Percentiles rank a stretch among this genome's conserved stretches.
Conservation (phyloP, 2,329 filamentous ascomycete genomes). For the Aspergillus terreus region DNA sequence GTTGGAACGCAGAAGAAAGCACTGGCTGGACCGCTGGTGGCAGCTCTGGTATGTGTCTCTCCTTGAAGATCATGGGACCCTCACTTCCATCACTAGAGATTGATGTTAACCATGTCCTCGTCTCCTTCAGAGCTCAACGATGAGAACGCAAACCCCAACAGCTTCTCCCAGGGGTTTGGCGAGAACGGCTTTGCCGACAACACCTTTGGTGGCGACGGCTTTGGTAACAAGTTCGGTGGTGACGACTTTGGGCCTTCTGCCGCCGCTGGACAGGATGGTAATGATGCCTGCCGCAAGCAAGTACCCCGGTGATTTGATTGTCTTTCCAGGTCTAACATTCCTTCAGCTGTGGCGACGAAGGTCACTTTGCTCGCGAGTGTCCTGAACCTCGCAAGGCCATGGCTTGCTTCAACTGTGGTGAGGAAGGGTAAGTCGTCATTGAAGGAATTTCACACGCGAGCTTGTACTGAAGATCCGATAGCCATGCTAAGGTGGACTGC, state of each 20-base stretch:
- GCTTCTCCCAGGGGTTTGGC: slow-evolving; percentile 4
- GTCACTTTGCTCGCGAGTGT: slow-evolving; percentile 42
- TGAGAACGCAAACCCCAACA: background rate
- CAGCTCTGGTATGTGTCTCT: background rate
- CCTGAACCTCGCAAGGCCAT: slow-evolving; percentile 38
- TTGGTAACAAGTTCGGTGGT: slow-evolving; percentile 5
- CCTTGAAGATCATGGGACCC: background rate
- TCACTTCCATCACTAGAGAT: too few species aligned
- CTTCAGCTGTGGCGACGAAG: slow-evolving; percentile 32
- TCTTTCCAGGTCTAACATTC: slow-evolving; percentile 7
- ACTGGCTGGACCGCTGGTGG: background rate
- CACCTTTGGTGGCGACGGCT: slow-evolving; percentile 6
- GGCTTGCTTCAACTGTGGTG: slow-evolving; percentile 41
- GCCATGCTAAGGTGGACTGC: slow-evolving; percentile 44
- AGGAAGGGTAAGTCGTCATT: slow-evolving; percentile 35
- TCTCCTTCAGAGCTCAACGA: background rate
- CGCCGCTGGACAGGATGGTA: slow-evolving; percentile 7
- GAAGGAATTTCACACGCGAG: background rate
- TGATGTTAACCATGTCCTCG: too few species aligned
- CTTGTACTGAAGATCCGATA: slow-evolving; percentile 12
- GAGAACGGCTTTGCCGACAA: background rate
- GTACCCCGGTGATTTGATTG: slow-evolving; percentile 10
- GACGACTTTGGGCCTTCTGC: slow-evolving; percentile 4
- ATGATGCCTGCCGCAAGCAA: slow-evolving; percentile 36
- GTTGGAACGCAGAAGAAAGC: background rate